Evolutionary conservation across 257 asterid species (phyloP), one percentile per base, ranked within the genome.

Genomic region (Petunia secreta): DNA sequence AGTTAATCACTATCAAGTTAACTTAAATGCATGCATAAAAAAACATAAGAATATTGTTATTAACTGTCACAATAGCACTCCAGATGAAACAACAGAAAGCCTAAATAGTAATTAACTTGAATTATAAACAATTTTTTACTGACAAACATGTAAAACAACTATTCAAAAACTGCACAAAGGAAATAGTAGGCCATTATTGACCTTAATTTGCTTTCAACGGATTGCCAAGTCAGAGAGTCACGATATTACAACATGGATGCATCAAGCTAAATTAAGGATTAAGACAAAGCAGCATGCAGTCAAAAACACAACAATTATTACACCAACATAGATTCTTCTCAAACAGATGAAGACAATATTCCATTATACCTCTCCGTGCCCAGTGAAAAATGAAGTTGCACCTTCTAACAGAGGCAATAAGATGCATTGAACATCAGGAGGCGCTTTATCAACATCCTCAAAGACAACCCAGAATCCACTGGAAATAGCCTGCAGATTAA

Each of bases 401-500:
- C 97, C 97, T 79, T 96, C 96, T 83, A 96, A 85, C 81, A 96
- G 89, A 82, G 97, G 98, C 86, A 91, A 86, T 62, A 95, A 87
- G 82, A 96, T 86, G 66, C 96, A 90, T 54, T 83, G 87, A 80
- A 94, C 89, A 82, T 96, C 99, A 48, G 96, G 86, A 43, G 98
- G 98, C 25, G 98, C 97, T 89, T 94, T 94, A 83, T 96, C 97
- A 66, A 96, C 84, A 85, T 92, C 97, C 93, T 96, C 99, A 53
- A 96, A 89, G 78, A 96, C 89, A 85, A 96, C 96, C 99, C 99
- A 96, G 63, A 89, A 87, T 67, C 99, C 99, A 81, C 88, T 88
- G 77, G 80, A 83, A 87, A 96, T 97, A 67, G 98, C 99, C 99
- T 94, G 92, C 60, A 83, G 65, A 81, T 74, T 48, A 76, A 40